These are phyloP conservation scores for Candida andamanensis DNA, from an alignment of 805 yeast species.

Conservation along the genomic window DNA sequence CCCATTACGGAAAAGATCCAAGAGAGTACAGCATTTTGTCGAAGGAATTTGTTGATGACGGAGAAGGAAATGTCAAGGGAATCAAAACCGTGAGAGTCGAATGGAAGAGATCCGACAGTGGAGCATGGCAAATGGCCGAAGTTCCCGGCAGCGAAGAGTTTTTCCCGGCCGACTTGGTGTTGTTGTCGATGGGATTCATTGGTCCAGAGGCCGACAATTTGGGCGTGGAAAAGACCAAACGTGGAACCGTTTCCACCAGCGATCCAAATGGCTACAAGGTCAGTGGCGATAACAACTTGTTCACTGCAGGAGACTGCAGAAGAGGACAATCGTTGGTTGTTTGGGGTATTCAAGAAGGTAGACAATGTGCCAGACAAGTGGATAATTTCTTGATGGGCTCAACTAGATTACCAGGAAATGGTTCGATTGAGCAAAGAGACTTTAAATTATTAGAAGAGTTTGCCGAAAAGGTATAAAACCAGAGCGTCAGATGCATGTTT, in stretches of 20 bases:
- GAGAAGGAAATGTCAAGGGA: conserved; percentile 90
- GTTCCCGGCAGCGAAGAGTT: conserved; percentile 91
- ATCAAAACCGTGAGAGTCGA: conserved; percentile 96
- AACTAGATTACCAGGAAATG: conserved; percentile 87
- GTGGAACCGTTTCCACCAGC: conserved; percentile 77
- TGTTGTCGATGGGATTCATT: conserved; percentile 94
- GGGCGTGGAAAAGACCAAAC: conserved; percentile 60
- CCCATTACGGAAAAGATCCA: conserved; percentile 95
- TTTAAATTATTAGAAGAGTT: conserved; percentile 71
- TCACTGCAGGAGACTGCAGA: conserved; percentile 98
- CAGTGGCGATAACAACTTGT: conserved; percentile 54
- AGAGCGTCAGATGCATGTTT: no score
- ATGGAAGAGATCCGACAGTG: conserved; percentile 92
- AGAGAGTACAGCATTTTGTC: conserved; percentile 94
- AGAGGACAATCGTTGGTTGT: conserved; percentile 97
- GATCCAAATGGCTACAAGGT: conserved; percentile 65
- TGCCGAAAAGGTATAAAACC: conserved; percentile 58
- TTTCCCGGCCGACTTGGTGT: conserved; percentile 91
- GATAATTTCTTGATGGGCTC: conserved; percentile 74
- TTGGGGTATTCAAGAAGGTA: conserved; percentile 99
- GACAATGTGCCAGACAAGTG: conserved; percentile 96
- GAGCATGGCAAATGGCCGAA: conserved; percentile 99
- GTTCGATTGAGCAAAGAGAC: conserved; percentile 84
- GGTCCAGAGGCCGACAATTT: conserved; percentile 89
- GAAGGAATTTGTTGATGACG: conserved; percentile 93